Evolutionary conservation across 2,329 filamentous ascomycete species (phyloP).

Genomic region (Cladosporium austrohemisphaericum): DNA sequence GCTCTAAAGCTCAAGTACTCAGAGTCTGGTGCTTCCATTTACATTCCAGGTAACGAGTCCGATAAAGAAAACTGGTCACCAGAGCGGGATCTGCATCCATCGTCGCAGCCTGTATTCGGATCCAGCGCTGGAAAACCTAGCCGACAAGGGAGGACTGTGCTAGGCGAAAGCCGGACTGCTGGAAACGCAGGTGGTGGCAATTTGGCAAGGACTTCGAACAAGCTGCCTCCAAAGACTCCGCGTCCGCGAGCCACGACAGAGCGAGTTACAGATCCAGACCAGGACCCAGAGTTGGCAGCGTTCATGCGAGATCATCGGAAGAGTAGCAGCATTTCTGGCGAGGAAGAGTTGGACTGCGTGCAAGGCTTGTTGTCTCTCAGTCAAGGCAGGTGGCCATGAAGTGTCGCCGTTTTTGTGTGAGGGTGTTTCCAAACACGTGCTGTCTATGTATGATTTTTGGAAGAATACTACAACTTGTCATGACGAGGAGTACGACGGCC

Average conservation of each 20-base stretch:
- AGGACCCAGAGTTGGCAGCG: conserved; percentile 63
- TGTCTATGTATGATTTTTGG: too few species aligned
- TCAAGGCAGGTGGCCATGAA: conserved; percentile 75
- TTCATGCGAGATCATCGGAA: conserved; percentile 62
- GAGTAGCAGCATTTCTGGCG: conserved; percentile 37
- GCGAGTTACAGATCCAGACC: conserved; percentile 37
- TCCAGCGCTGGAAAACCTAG: conserved; percentile 19
- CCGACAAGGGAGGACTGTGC: conserved; percentile 13
- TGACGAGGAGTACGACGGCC: too few species aligned
- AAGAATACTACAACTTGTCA: too few species aligned
- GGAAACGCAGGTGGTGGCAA: conserved; percentile 7
- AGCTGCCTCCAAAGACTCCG: conserved; percentile 9
- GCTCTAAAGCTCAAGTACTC: conserved; percentile 28
- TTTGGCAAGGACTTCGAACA: background rate
- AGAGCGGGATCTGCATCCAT: conserved; percentile 34
- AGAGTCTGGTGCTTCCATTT: conserved; percentile 34
- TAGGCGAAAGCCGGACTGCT: conserved; percentile 15
- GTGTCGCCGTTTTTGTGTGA: too few species aligned
- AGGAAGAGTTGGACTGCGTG: conserved; percentile 76
- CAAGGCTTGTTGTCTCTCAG: conserved; percentile 84
- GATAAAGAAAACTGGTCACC: conserved; percentile 93
- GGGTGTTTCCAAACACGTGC: background rate
- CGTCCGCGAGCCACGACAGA: conserved; percentile 9
- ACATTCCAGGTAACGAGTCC: conserved; percentile 64
- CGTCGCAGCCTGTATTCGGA: conserved; percentile 22